A percentile compares a stretch with the other conserved stretches of the same genome.
Evolutionary conservation across 1,139 yeast genomes (phyloP).

Genomic region (Saccharomyces pastorianus): DNA sequence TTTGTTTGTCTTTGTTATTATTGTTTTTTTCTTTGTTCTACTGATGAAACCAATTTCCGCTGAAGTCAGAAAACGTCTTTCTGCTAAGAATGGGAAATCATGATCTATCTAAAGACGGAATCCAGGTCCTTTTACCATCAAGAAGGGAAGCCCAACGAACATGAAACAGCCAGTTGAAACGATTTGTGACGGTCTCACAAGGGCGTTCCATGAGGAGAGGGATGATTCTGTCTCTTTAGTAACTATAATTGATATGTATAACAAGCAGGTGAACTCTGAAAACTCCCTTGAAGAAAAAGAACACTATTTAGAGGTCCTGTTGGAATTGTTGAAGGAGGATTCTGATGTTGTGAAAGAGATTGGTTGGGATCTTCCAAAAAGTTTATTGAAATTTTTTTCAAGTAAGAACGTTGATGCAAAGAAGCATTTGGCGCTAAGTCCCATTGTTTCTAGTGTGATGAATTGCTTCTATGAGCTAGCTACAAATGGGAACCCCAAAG

Average conservation of each 20-base stretch:
- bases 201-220: conserved; percentile 16
- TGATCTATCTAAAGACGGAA: not conserved
- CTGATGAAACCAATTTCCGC: not conserved
- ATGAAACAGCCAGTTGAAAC: not conserved
- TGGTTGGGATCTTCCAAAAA: conserved; percentile 82
- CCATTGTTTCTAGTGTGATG: conserved; percentile 31
- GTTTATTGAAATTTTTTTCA: conserved; percentile 40
- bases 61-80: not conserved
- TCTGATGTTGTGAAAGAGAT: conserved; percentile 50
- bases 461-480: conserved; percentile 54
- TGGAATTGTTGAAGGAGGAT: conserved; percentile 38
- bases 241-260: conserved; percentile 21
- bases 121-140: not conserved
- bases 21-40: conserved; percentile 1
- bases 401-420: conserved; percentile 18
- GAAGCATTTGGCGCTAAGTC: conserved; percentile 9
- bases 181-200: conserved; percentile 8
- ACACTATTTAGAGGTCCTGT: conserved; percentile 36
- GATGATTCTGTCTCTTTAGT: conserved; percentile 20
- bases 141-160: not conserved
- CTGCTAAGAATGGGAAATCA: not conserved
- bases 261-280: conserved; percentile 8
- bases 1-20: not conserved
- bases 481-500: conserved; percentile 67
- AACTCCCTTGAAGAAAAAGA: conserved; percentile 38